A percentile compares a stretch with the other conserved stretches of the same genome.
Conservation (phyloP, 2,329 filamentous ascomycete genomes). For the Trichoderma arundinaceum region DNA sequence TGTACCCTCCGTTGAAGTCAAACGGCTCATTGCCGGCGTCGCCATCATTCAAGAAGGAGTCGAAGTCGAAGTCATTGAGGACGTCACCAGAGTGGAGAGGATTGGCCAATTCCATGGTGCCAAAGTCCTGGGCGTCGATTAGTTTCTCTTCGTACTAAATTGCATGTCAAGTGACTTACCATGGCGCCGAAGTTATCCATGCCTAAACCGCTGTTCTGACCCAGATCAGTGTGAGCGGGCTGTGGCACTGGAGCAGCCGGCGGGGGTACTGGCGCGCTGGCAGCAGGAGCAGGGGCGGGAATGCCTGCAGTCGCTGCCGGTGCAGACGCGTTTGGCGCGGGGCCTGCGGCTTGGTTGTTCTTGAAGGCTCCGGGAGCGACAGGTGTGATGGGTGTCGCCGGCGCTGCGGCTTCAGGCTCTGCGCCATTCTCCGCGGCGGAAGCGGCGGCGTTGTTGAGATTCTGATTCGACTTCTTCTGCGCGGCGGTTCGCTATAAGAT, state of each 20-base stretch:
- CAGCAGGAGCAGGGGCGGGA: conserved; percentile 41
- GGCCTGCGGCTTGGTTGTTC: conserved; percentile 41
- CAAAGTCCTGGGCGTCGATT: conserved; percentile 48
- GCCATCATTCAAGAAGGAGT: conserved; percentile 68
- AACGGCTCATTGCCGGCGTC: conserved; percentile 57
- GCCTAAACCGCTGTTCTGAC: conserved; percentile 51
- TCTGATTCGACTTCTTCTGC: conserved; percentile 68
- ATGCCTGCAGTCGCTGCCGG: conserved; percentile 38
- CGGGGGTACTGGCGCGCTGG: conserved; percentile 45
- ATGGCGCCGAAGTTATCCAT: conserved; percentile 54
- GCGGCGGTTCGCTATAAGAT: conserved; percentile 55
- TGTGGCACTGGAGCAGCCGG: conserved; percentile 52
- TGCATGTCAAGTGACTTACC: conserved; percentile 46
- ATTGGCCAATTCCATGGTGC: conserved; percentile 60
- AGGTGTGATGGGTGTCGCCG: conserved; percentile 68
- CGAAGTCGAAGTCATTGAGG: conserved; percentile 70
- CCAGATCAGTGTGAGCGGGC: conserved; percentile 54
- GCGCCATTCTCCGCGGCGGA: conserved; percentile 61
- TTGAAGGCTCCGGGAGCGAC: conserved; percentile 57
- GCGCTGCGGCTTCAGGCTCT: conserved; percentile 64
- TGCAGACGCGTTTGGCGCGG: conserved; percentile 41
- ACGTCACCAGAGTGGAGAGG: conserved; percentile 61
- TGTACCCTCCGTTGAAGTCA: conserved; percentile 60
- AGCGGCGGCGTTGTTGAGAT: conserved; percentile 55
- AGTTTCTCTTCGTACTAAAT: conserved; percentile 10